phyloP scores from a whole-genome alignment of 2,329 filamentous ascomycete genomes.

The Aspergillus terreus region DNA sequence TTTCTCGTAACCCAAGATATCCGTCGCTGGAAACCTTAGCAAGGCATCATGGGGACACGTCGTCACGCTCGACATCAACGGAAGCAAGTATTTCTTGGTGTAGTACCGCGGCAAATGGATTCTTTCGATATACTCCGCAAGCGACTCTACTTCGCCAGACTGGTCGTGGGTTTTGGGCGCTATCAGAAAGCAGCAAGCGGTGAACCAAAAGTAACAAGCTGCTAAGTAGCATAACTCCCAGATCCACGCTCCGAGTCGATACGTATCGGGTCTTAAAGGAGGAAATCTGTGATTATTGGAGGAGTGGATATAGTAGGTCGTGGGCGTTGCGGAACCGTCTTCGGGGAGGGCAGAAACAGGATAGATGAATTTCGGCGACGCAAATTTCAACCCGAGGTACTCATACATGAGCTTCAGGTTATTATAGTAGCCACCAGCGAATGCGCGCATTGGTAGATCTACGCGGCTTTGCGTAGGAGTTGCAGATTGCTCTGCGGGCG shows the following conservation, averaged over 20 bases:
- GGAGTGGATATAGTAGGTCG: neutral
- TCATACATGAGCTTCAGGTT: slow-evolving; percentile 57
- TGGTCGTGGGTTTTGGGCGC: neutral
- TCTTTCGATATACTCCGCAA: slow-evolving; percentile 7
- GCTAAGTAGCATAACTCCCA: slow-evolving; percentile 6
- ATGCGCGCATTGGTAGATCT: slow-evolving; percentile 52
- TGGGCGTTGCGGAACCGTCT: slow-evolving; percentile 10
- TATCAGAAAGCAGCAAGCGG: slow-evolving; percentile 11
- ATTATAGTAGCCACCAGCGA: slow-evolving; percentile 52
- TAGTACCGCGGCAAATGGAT: slow-evolving; percentile 8
- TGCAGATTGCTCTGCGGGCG: neutral
- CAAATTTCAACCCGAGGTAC: slow-evolving; percentile 50
- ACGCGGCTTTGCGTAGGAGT: slow-evolving; percentile 29
- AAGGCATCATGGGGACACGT: slow-evolving; percentile 22
- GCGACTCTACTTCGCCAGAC: slow-evolving; percentile 6
- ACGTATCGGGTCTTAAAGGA: slow-evolving; percentile 1
- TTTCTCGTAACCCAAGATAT: slow-evolving; percentile 18
- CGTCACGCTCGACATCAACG: slow-evolving; percentile 32
- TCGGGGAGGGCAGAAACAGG: slow-evolving; percentile 48
- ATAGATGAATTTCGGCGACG: slow-evolving; percentile 44
- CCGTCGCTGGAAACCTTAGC: slow-evolving; percentile 18
- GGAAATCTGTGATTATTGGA: slow-evolving; percentile 14
- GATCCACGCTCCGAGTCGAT: slow-evolving; percentile 4
- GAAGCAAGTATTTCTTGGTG: slow-evolving; percentile 9
- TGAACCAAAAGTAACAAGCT: slow-evolving; percentile 15